Percentiles rank a stretch among this genome's conserved stretches.
These are phyloP conservation scores for Phytophthora multivora DNA, from an alignment of 352 stramenopile species.

Conservation along the genomic window DNA sequence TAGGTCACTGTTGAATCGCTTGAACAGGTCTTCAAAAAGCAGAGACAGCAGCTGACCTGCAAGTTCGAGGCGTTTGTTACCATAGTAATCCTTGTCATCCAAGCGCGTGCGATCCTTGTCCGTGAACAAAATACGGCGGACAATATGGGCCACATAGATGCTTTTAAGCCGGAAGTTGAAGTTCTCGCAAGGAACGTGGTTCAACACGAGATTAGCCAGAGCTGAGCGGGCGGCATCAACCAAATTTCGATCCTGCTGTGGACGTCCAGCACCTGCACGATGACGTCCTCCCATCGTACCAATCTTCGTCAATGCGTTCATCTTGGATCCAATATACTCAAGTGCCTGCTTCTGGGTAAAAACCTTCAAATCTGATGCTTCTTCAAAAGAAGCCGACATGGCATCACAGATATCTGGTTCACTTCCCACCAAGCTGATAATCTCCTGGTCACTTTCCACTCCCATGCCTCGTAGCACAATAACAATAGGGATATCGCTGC, in stretches of 20 bases:
- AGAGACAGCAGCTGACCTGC: conserved; percentile 97
- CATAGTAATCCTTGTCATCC: conserved; percentile 99
- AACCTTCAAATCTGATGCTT: conserved; percentile 94
- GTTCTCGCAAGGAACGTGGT: conserved; percentile 97
- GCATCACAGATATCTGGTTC: conserved; percentile 95
- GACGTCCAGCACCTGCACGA: conserved; percentile 32
- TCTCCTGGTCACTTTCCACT: conserved; percentile 98
- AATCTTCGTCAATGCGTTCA: conserved; percentile 81
- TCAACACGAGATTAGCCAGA: conserved; percentile 98
- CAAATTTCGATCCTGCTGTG: conserved; percentile 60
- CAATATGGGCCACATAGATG: conserved; percentile 98
- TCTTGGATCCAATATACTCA: conserved; percentile 97
- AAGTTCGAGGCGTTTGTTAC: conserved; percentile 99
- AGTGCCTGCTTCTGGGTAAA: conserved; percentile 96
- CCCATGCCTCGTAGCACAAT: conserved; percentile 98
- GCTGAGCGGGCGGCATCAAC: conserved; percentile 97
- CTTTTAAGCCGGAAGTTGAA: conserved; percentile 98
- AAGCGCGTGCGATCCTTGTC: conserved; percentile 90
- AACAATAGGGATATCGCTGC: conserved; percentile 97
- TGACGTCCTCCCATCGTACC: conserved; percentile 48
- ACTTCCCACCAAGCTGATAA: conserved; percentile 95
- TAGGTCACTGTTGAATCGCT: conserved; percentile 98
- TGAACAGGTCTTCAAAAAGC: conserved; percentile 99
- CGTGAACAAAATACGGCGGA: conserved; percentile 90
- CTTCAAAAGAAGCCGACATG: conserved; percentile 96